A percentile compares a stretch with the other conserved stretches of the same genome.
Evolutionary conservation across 768 basidiomycete species (phyloP).

Genomic region (Auricularia sp.): DNA sequence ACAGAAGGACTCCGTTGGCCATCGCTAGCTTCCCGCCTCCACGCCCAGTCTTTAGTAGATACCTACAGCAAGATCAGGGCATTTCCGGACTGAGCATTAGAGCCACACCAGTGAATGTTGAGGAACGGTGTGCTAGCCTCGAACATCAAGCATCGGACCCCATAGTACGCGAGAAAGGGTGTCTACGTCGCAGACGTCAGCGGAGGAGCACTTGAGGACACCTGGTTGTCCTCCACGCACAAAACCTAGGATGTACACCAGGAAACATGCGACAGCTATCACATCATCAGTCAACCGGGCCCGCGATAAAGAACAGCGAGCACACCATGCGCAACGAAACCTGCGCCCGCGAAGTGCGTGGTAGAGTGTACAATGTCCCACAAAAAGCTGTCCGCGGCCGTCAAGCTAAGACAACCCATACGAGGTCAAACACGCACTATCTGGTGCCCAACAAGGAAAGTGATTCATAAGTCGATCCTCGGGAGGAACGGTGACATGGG

Average conservation of each 20-base stretch:
- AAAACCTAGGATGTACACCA: slow-evolving; percentile 59
- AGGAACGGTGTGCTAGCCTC: slow-evolving; percentile 82
- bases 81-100: background rate
- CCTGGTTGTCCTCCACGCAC: slow-evolving; percentile 31
- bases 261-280: slow-evolving; percentile 49
- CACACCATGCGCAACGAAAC: slow-evolving; percentile 66
- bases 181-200: slow-evolving; percentile 28
- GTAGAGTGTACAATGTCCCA: slow-evolving; percentile 72
- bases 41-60: slow-evolving; percentile 64
- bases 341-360: slow-evolving; percentile 55
- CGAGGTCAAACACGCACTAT: slow-evolving; percentile 1
- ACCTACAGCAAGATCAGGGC: slow-evolving; percentile 30
- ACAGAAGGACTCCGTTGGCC: slow-evolving; percentile 59
- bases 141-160: slow-evolving; percentile 70
- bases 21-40: slow-evolving; percentile 61
- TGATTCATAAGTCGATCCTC: background rate
- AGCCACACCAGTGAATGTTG: slow-evolving; percentile 70
- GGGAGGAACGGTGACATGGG: background rate
- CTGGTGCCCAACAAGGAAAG: background rate
- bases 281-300: slow-evolving; percentile 3
- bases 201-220: slow-evolving; percentile 2
- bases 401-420: background rate
- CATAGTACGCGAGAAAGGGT: slow-evolving; percentile 74
- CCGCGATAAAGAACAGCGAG: background rate
- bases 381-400: slow-evolving; percentile 51